Evolutionary conservation across 257 asterid species (phyloP).

Genomic region (Euphrasia confusa): DNA sequence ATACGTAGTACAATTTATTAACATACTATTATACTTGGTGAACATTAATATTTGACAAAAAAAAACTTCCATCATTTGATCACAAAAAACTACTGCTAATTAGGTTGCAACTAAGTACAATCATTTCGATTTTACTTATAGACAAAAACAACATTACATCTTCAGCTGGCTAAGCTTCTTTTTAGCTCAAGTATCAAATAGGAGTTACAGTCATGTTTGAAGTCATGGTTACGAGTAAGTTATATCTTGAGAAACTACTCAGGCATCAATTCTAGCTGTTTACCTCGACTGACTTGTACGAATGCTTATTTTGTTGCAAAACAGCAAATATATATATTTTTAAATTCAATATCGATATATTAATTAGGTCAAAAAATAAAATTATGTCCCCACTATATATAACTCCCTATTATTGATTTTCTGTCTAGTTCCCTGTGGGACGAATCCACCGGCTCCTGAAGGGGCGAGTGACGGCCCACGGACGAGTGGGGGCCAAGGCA

Average conservation of each 20-base stretch:
- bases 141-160: not conserved
- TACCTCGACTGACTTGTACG: not conserved
- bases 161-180: not conserved
- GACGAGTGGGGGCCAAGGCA: slow-evolving; percentile 51
- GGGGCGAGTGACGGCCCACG: slow-evolving; percentile 46
- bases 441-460: slow-evolving; percentile 50
- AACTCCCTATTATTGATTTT: no score
- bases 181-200: not conserved
- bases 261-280: not conserved
- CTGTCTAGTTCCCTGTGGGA: slow-evolving; percentile 45
- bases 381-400: no score
- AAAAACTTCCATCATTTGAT: no score
- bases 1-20: no score
- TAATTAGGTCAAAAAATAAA: no score
- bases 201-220: not conserved
- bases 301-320: not conserved
- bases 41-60: no score
- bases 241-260: not conserved
- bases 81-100: no score
- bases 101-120: not conserved
- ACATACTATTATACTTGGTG: no score
- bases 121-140: not conserved
- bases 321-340: no score
- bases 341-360: no score
- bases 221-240: not conserved